Evolutionary conservation across 2,329 filamentous ascomycete genomes (phyloP).

Genomic region (Neofusicoccum laricinum): DNA sequence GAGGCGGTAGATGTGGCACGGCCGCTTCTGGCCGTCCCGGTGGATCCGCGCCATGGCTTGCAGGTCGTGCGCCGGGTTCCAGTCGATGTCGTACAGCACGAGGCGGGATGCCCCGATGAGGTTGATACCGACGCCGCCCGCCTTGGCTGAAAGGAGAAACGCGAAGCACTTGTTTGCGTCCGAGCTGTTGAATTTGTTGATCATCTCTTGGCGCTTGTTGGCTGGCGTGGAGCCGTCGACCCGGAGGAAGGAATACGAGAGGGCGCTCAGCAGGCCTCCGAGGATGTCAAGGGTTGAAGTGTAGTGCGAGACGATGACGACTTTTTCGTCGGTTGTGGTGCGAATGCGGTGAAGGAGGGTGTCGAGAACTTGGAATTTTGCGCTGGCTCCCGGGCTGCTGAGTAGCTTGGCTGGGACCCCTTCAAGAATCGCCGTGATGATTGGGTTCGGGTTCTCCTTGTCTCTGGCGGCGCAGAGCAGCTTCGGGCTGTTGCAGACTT

Average conservation of each 20-base stretch:
- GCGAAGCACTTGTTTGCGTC: conserved; percentile 59
- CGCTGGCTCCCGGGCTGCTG: conserved; percentile 57
- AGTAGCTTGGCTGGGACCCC: conserved; percentile 56
- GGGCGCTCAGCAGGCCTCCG: conserved; percentile 57
- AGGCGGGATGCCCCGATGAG: conserved; percentile 68
- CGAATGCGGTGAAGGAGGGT: conserved; percentile 61
- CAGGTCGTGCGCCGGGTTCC: conserved; percentile 71
- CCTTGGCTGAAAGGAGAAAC: conserved; percentile 70
- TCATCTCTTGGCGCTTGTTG: conserved; percentile 63
- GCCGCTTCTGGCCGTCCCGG: conserved; percentile 66
- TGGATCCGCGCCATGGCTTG: conserved; percentile 76
- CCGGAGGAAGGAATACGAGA: conserved; percentile 62
- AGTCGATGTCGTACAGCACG: conserved; percentile 70
- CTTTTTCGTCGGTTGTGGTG: conserved; percentile 63
- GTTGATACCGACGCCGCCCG: conserved; percentile 68
- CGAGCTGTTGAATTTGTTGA: conserved; percentile 67
- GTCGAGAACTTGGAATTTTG: conserved; percentile 67
- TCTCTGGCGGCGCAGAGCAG: conserved; percentile 52
- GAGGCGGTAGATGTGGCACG: conserved; percentile 67
- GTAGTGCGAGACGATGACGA: conserved; percentile 74
- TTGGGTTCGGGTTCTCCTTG: conserved; percentile 44
- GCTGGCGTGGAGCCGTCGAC: conserved; percentile 66
- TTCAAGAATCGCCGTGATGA: conserved; percentile 43
- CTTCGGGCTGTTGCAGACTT: conserved; percentile 69
- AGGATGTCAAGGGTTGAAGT: conserved; percentile 70